Conservation (phyloP, 2,329 filamentous ascomycete species). For the Ascochyta fabae region DNA sequence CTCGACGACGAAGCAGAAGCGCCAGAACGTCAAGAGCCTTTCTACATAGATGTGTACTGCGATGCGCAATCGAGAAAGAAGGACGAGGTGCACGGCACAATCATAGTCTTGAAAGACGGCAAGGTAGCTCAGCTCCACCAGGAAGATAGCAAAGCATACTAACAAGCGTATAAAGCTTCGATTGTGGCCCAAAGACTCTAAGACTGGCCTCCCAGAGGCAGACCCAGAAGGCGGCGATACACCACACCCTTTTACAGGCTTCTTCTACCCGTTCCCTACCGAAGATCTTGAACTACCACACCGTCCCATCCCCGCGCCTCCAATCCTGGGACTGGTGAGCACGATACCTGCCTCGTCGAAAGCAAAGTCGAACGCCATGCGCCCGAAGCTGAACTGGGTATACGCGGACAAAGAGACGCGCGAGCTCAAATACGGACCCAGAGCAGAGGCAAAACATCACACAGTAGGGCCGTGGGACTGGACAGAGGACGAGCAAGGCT, state of each 20-base stretch:
- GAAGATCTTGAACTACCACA: conserved; percentile 51
- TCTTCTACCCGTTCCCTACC: conserved; percentile 57
- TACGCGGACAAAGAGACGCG: conserved; percentile 67
- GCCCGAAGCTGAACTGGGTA: conserved; percentile 69
- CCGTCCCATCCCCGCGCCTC: conserved; percentile 42
- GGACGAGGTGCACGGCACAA: conserved; percentile 51
- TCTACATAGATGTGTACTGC: conserved; percentile 57
- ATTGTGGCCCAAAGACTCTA: conserved; percentile 46
- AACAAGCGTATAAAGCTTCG: conserved; percentile 32
- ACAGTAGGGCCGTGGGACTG: conserved; percentile 83
- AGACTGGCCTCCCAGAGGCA: conserved; percentile 35
- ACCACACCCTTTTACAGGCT: conserved; percentile 58
- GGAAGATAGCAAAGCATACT: background rate
- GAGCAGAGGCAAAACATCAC: conserved; percentile 75
- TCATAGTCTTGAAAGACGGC: conserved; percentile 54
- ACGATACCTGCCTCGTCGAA: conserved; percentile 53
- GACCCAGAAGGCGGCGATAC: conserved; percentile 29
- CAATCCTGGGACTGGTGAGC: conserved; percentile 57
- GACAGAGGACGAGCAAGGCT: conserved; percentile 65
- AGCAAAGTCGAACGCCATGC: conserved; percentile 12
- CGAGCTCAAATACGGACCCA: conserved; percentile 68
- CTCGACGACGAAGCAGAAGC: conserved; percentile 57
- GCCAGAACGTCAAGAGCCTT: conserved; percentile 57
- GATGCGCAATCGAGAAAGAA: conserved; percentile 46
- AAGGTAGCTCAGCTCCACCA: conserved; percentile 44